Conservation (phyloP, 306 rosid genomes). For the Gastrolobium bilobum region DNA sequence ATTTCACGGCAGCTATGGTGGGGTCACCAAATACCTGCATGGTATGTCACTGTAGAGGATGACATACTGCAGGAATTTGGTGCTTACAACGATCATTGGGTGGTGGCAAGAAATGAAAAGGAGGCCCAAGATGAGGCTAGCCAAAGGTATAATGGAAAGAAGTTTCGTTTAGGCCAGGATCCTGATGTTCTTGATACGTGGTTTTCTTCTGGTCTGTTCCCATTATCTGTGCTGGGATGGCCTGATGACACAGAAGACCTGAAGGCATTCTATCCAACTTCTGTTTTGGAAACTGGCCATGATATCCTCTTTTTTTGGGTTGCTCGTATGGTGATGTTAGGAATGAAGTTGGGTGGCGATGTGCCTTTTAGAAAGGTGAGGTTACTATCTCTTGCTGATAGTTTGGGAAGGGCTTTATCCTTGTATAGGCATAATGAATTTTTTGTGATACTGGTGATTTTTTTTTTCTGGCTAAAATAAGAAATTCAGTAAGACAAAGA, state of each 20-base stretch:
- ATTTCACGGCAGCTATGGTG: slow-evolving; percentile 98
- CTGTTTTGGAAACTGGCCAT: slow-evolving; percentile 97
- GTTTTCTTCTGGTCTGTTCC: slow-evolving; percentile 97
- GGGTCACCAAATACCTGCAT: slow-evolving; percentile 98
- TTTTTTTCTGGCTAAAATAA: neutral
- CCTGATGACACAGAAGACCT: slow-evolving; percentile 89
- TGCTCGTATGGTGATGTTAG: slow-evolving; percentile 98
- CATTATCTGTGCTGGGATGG: slow-evolving; percentile 95
- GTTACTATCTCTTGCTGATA: slow-evolving; percentile 38
- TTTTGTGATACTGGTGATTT: slow-evolving; percentile 14
- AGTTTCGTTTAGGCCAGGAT: slow-evolving; percentile 72
- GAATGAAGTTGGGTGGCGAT: slow-evolving; percentile 85
- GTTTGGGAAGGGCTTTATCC: neutral
- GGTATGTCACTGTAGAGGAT: slow-evolving; percentile 82
- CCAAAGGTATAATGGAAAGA: slow-evolving; percentile 67
- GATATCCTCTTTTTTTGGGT: slow-evolving; percentile 98
- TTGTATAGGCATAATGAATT: slow-evolving; percentile 30
- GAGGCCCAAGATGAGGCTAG: slow-evolving; percentile 79
- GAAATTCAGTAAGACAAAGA: slow-evolving; percentile 6
- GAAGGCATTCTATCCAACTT: slow-evolving; percentile 91
- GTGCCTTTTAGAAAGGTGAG: slow-evolving; percentile 84
- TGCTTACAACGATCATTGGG: slow-evolving; percentile 78
- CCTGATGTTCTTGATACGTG: slow-evolving; percentile 99
- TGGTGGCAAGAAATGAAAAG: slow-evolving; percentile 80
- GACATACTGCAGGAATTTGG: slow-evolving; percentile 80